These are phyloP conservation scores for Halophytophthora polymorphica DNA, from an alignment of 352 stramenopile genomes.

Conservation along the genomic window DNA sequence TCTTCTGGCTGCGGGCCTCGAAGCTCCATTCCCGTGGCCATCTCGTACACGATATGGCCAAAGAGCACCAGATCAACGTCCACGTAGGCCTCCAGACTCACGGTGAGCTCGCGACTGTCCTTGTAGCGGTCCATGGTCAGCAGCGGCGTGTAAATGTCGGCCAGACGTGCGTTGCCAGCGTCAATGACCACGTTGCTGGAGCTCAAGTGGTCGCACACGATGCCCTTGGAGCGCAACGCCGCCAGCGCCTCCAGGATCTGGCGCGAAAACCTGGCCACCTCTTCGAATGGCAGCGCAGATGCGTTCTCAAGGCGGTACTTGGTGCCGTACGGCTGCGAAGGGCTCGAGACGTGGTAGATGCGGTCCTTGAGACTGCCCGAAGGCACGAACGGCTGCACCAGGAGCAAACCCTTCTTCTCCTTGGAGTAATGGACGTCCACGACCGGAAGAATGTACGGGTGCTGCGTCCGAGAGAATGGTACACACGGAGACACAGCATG, in stretches of 20 bases:
- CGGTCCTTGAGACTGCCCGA: conserved; percentile 63
- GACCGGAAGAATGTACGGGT: conserved; percentile 68
- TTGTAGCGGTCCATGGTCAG: conserved; percentile 58
- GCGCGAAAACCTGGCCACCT: conserved; percentile 54
- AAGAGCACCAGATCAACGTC: conserved; percentile 72
- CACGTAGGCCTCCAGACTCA: conserved; percentile 59
- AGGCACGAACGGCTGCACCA: conserved; percentile 61
- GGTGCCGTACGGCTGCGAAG: conserved; percentile 35
- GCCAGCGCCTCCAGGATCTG: conserved; percentile 62
- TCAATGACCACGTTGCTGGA: conserved; percentile 67
- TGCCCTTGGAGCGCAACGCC: conserved; percentile 50
- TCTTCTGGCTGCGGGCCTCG: conserved; percentile 35
- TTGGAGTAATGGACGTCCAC: conserved; percentile 66
- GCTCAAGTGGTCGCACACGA: conserved; percentile 69
- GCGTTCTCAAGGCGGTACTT: conserved; percentile 53
- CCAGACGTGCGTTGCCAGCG: conserved; percentile 46
- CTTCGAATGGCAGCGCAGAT: conserved; percentile 32
- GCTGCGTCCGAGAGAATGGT: no score
- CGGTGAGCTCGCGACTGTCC: conserved; percentile 48
- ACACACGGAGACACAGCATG: background rate
- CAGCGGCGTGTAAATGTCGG: conserved; percentile 63
- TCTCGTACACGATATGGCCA: conserved; percentile 73
- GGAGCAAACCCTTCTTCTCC: conserved; percentile 60
- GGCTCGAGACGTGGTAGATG: conserved; percentile 45
- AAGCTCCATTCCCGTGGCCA: conserved; percentile 67